These are phyloP conservation scores for Silene uniflora DNA, from an alignment of 148 eudicot genomes.

Conservation along the genomic window DNA sequence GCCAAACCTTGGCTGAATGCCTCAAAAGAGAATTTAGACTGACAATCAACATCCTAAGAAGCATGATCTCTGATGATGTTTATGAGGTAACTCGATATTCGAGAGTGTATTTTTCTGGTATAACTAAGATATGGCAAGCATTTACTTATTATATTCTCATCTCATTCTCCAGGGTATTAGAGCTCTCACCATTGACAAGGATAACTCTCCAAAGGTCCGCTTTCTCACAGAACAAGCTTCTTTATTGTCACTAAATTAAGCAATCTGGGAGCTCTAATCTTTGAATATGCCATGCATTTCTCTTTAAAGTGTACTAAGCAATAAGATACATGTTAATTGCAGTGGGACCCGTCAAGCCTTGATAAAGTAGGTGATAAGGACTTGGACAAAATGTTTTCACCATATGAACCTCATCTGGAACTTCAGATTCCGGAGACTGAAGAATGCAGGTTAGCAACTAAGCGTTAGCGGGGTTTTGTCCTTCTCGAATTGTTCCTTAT, in stretches of 20 bases:
- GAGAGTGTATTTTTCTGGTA: neutral
- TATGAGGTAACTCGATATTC: slow-evolving; percentile 58
- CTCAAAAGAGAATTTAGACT: slow-evolving; percentile 85
- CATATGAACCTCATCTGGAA: slow-evolving; percentile 66
- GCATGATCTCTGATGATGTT: slow-evolving; percentile 62
- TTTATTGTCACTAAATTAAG: neutral
- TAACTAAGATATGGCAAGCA: neutral
- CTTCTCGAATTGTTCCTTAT: neutral
- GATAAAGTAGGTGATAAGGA: slow-evolving; percentile 56
- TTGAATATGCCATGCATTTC: neutral
- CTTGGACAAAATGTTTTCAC: slow-evolving; percentile 58
- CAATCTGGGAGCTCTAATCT: neutral
- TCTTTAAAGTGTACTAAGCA: neutral
- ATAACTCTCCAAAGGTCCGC: slow-evolving; percentile 79
- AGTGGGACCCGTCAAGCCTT: slow-evolving; percentile 91
- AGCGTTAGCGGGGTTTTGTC: neutral
- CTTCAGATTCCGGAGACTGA: slow-evolving; percentile 70
- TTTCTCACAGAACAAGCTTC: slow-evolving; percentile 6
- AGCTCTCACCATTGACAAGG: slow-evolving; percentile 94
- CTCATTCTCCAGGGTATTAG: slow-evolving; percentile 59
- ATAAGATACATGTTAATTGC: slow-evolving; percentile 12
- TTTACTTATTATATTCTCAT: slow-evolving; percentile 9
- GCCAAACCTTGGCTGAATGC: slow-evolving; percentile 66
- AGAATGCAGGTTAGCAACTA: slow-evolving; percentile 48
- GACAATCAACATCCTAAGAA: slow-evolving; percentile 73